Percentiles rank a stretch among this genome's conserved stretches.
These are phyloP conservation scores for Coniochaeta ligniaria DNA, from an alignment of 2,329 filamentous ascomycete genomes.

Conservation along the genomic window DNA sequence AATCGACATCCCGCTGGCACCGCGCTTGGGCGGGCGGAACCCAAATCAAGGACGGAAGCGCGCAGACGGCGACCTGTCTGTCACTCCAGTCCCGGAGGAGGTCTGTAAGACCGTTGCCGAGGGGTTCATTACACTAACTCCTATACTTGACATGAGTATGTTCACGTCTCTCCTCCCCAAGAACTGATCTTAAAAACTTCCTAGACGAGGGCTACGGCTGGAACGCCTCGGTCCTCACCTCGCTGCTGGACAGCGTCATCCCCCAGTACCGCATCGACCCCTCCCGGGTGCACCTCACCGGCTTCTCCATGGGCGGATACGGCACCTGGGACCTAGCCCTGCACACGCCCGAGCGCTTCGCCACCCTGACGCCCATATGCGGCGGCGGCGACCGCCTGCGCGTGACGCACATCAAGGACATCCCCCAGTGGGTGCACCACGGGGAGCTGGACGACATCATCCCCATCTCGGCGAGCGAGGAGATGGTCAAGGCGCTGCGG, in stretches of 20 bases:
- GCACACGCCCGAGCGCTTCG: neutral
- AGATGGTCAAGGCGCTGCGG: neutral
- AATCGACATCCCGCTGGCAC: neutral
- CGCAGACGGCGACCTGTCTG: neutral
- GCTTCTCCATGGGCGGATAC: slow-evolving; percentile 1
- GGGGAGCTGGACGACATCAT: neutral
- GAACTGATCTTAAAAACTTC: neutral
- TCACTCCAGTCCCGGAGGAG: neutral
- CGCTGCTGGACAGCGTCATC: neutral
- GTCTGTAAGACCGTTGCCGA: neutral
- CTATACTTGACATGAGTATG: neutral
- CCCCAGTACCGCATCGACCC: neutral
- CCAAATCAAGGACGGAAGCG: neutral
- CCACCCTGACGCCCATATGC: neutral
- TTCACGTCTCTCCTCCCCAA: neutral
- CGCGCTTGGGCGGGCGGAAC: neutral
- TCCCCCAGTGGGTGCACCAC: slow-evolving; percentile 1
- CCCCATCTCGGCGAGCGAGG: neutral
- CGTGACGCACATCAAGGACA: neutral
- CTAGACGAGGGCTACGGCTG: neutral
- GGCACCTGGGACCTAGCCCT: neutral
- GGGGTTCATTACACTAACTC: neutral
- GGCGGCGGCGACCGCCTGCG: neutral
- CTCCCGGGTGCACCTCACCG: neutral
- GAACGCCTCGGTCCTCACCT: neutral